Evolutionary conservation across 345 rosid species (phyloP), one percentile per base, ranked within the genome.

Genomic region (Linum tenue): DNA sequence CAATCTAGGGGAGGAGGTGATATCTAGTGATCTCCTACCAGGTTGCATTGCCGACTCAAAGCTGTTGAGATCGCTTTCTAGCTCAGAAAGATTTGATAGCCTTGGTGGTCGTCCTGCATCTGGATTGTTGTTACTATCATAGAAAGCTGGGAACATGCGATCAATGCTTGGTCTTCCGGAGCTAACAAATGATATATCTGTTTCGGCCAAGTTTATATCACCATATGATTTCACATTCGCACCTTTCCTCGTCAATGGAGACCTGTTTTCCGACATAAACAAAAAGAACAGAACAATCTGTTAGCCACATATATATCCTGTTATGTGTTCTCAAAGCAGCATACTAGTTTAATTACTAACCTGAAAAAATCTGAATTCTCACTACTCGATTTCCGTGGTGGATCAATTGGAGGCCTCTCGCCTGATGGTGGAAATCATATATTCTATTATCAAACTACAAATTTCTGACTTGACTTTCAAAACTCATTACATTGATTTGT

Each of bases 161-260:
- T 92, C 96, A 7, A 73, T 53, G 70, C 94, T 88, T 11, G 88
- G 86, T 70, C 94, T 84, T 37, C 90, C 90, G 2, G 90, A 77
- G 82, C 90, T 88, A 40, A 85, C 87, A 58, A 78, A 90, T 36
- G 91, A 90, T 77, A 88, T 80, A 71, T 86, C 96, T 16, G 83
- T 64, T 50, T 88, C 91, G 1, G 84, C 72, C n/a, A 67, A 14
- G 1, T 81, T 60, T 8, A 80, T 63, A 2, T 85, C 94, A 31
- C 82, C 83, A 37, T 79, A 78, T 37, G 82, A 80, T 64, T 80
- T 90, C 16, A 83, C 76, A 36, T 71, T 72, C 16, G 69, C 2
- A 42, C 82, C 88, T 78, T 71, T 84, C 74, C 90, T 85, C 5
- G 62, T 76, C 61, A 82, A 81, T 1, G 92, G 87, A 7, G 95